A percentile compares a stretch with the other conserved stretches of the same genome.
Evolutionary conservation across 305 asterid species (phyloP).

Genomic region (Rubia peregrina): DNA sequence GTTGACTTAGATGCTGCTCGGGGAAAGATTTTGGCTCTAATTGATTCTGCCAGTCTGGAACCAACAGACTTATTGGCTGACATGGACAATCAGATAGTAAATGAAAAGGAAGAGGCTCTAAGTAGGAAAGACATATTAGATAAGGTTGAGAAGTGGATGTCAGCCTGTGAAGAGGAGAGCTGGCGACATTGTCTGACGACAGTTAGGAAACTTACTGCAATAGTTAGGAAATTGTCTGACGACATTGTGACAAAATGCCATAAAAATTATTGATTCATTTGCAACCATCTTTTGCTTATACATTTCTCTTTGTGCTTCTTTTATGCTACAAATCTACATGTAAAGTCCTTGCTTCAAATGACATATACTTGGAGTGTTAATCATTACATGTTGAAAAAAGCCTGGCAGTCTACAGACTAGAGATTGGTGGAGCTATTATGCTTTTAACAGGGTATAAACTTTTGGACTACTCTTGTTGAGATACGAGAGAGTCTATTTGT

Average conservation of each 20-base stretch:
- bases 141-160: conserved; percentile 99
- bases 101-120: conserved; percentile 81
- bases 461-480: conserved; percentile 70
- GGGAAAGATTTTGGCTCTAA: conserved; percentile 61
- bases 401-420: conserved; percentile 27
- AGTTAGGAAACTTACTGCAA: no score
- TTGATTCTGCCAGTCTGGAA: conserved; percentile 78
- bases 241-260: not conserved
- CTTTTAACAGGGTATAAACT: conserved; percentile 62
- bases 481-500: conserved; percentile 79
- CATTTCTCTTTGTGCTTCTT: conserved; percentile 31
- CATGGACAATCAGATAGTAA: conserved; percentile 81
- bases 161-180: conserved; percentile 99
- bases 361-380: conserved; percentile 31
- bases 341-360: conserved; percentile 32
- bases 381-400: conserved; percentile 27
- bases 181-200: no score
- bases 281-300: conserved; percentile 1
- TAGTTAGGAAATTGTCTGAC: not conserved
- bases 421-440: not conserved
- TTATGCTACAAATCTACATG: conserved; percentile 53
- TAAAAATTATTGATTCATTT: not conserved
- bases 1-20: conserved; percentile 77
- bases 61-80: conserved; percentile 81
- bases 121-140: conserved; percentile 95